phyloP scores from a whole-genome alignment of 768 basidiomycete species.

The Hemileccinum rubropunctum region DNA sequence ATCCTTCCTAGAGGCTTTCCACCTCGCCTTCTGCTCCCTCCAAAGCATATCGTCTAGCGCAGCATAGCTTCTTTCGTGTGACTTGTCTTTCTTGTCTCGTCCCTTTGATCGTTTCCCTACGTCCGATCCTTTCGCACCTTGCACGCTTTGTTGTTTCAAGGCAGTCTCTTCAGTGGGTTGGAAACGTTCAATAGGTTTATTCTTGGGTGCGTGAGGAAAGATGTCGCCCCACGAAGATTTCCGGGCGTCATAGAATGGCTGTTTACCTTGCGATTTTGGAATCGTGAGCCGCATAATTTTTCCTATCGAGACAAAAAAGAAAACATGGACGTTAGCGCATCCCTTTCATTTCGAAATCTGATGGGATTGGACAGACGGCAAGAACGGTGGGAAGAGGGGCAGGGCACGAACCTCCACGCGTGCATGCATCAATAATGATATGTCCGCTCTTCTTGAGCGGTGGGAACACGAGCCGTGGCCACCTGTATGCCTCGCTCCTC shows the following conservation, averaged over 20 bases:
- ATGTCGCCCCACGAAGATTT: constrained; percentile 94
- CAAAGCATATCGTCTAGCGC: constrained; percentile 37
- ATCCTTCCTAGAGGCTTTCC: constrained; percentile 24
- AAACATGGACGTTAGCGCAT: neutral
- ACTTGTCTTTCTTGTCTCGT: constrained; percentile 24
- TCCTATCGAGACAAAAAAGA: constrained; percentile 44
- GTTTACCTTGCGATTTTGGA: constrained; percentile 94
- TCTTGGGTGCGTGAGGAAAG: constrained; percentile 89
- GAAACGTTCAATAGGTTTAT: constrained; percentile 63
- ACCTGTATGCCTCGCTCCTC: constrained; percentile 72
- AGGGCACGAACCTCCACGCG: constrained; percentile 59
- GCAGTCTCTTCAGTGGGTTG: constrained; percentile 35
- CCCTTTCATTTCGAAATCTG: constrained; percentile 6
- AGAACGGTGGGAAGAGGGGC: constrained; percentile 8
- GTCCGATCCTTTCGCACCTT: constrained; percentile 44
- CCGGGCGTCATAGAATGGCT: constrained; percentile 90
- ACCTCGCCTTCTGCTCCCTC: constrained; percentile 35
- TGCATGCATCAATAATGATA: constrained; percentile 88
- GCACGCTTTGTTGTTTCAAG: constrained; percentile 25
- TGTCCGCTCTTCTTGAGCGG: constrained; percentile 91
- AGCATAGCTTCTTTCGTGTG: constrained; percentile 24
- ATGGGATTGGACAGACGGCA: neutral
- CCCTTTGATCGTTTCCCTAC: constrained; percentile 50
- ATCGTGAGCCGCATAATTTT: constrained; percentile 90
- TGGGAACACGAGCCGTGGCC: constrained; percentile 92